phyloP scores from a whole-genome alignment of 2,329 filamentous ascomycete species.

The Nakataea oryzae region DNA sequence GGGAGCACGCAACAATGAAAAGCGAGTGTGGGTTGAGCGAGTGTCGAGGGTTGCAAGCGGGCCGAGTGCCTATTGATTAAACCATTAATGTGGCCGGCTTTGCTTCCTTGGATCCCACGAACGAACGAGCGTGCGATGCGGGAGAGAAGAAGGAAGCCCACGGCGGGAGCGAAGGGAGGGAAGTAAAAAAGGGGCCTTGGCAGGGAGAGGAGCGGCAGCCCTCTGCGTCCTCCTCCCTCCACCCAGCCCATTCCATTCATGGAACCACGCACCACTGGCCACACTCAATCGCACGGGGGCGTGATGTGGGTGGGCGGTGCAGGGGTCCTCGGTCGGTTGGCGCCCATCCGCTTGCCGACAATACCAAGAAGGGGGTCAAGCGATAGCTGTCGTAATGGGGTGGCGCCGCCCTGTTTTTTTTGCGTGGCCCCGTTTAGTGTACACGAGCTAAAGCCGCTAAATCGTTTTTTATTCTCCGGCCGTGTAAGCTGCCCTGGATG shows the following conservation, averaged over 20 bases:
- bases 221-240: background rate
- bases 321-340: background rate
- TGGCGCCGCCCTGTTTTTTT: too few species aligned
- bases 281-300: background rate
- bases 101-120: background rate
- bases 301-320: background rate
- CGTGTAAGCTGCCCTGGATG: background rate
- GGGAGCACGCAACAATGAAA: background rate
- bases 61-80: background rate
- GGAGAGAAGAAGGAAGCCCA: constrained; percentile 1
- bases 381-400: background rate
- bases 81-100: background rate
- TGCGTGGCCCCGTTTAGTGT: background rate
- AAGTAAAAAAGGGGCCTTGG: background rate
- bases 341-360: background rate
- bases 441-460: background rate
- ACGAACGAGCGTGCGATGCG: background rate
- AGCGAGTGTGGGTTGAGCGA: background rate
- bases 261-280: background rate
- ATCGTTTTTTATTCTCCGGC: background rate
- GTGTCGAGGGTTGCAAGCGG: background rate
- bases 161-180: background rate
- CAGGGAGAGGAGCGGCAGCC: background rate
- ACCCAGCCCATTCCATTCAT: background rate
- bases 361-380: background rate